Evolutionary conservation across 768 basidiomycete genomes (phyloP), one percentile per base, ranked within the genome.

Genomic region (Suillus bovinus): DNA sequence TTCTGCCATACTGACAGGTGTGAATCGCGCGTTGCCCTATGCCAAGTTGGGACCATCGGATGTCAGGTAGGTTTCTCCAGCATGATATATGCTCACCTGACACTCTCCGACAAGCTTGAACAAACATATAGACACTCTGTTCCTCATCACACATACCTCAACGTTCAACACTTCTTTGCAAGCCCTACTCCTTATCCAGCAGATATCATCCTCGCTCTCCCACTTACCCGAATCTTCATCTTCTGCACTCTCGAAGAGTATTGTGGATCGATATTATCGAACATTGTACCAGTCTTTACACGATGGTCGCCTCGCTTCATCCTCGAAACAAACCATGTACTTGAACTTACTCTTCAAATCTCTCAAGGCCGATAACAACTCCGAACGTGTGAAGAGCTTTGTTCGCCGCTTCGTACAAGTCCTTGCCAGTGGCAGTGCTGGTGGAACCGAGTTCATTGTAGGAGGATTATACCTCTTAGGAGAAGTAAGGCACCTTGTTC

Each of bases 121-220:
- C 66, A 84, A 87, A 60, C 95, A 98, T 68, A 90, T 97, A 70
- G 90, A 94, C 72, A 94, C 93, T 0, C 86, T 98, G 24, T 99
- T 98, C 83, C 83, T 89, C 50, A 94, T 99, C 70, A 96, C 94
- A 3, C 96, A 98, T 75, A 91, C 85, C 9, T 95, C 94, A 9
- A 97, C 95, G 0, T 99, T 99, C 85, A 97, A 96, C 73, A 94
- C 94, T 69, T 94, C 94, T 11, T 84, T 99, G 5, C 96, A 96
- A 72, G 92, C 96, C 0, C 85, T 99, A 1, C 83, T 91, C 42
- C 83, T 99, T 7, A 91, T 98, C 62, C 90, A 91, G 70, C 94
- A 93, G 67, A 90, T 99, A 42, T 79, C 85, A 17, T 77, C 84
- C 0, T 82, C 87, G 0, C 79, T 88, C 9, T 67, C 80, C 22